These are phyloP conservation scores for Crotalaria pallida DNA, from an alignment of 306 rosid genomes.

Conservation along the genomic window DNA sequence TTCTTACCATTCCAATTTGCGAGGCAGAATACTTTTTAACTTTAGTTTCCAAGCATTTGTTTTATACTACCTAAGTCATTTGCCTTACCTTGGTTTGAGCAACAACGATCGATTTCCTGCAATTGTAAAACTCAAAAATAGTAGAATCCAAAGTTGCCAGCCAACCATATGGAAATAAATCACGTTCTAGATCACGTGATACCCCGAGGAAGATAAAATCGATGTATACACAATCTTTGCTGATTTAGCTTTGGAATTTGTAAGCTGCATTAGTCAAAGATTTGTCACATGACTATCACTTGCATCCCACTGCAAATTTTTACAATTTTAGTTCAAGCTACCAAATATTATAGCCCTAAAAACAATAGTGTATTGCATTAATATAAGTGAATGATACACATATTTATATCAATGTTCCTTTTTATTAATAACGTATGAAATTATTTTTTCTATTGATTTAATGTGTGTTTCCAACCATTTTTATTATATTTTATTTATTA, in stretches of 20 bases:
- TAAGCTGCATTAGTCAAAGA: conserved; percentile 56
- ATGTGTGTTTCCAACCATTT: no score
- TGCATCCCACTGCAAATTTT: conserved; percentile 25
- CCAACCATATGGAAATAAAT: conserved; percentile 31
- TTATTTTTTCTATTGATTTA: no score
- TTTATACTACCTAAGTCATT: conserved; percentile 25
- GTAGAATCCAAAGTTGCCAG: conserved; percentile 76
- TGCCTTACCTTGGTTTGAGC: conserved; percentile 24
- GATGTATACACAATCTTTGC: conserved; percentile 20
- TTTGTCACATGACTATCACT: conserved; percentile 64
- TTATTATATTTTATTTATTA: no score
- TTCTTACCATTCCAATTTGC: conserved; percentile 14
- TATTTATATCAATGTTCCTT: no score
- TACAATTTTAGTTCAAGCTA: conserved; percentile 20
- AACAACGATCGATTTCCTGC: conserved; percentile 21
- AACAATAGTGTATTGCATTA: no score
- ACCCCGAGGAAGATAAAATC: conserved; percentile 13
- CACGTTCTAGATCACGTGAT: conserved; percentile 76
- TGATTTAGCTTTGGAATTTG: conserved; percentile 71
- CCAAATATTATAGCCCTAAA: no score
- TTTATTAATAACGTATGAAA: no score
- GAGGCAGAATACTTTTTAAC: conserved; percentile 15
- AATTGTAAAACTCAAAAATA: conserved; percentile 32
- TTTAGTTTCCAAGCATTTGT: background rate
- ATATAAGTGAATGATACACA: no score